Evolutionary conservation across 2,329 filamentous ascomycete species (phyloP).

Genomic region (Thermoascus crustaceus): DNA sequence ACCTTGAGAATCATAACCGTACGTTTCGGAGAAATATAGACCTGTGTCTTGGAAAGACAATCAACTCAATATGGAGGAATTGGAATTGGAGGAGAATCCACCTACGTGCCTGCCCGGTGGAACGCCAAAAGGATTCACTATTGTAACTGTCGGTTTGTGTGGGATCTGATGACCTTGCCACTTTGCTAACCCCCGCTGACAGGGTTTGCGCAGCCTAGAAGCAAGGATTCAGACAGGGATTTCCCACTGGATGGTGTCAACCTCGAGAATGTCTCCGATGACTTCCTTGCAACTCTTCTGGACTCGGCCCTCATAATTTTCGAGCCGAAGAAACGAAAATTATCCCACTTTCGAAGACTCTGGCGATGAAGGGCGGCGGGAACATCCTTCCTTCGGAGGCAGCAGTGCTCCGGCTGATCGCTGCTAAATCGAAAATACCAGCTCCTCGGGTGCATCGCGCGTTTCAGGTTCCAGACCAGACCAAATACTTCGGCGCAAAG

Average conservation of each 20-base stretch:
- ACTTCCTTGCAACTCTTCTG: background rate
- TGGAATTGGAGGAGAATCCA: too few relatives aligned
- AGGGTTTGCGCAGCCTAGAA: too few relatives aligned
- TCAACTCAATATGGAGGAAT: too few relatives aligned
- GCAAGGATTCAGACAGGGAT: background rate
- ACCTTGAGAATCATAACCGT: too few relatives aligned
- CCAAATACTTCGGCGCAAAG: slow-evolving; percentile 14
- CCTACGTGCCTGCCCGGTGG: too few relatives aligned
- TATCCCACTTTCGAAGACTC: slow-evolving; percentile 15
- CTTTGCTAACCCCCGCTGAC: too few relatives aligned
- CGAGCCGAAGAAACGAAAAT: slow-evolving; percentile 12
- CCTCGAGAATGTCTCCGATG: background rate
- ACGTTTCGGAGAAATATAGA: too few relatives aligned
- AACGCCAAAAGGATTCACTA: too few relatives aligned
- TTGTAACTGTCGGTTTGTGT: too few relatives aligned
- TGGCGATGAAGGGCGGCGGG: slow-evolving; percentile 17
- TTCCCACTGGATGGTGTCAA: background rate
- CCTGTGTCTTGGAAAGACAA: too few relatives aligned
- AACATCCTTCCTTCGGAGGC: slow-evolving; percentile 16
- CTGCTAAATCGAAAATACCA: slow-evolving; percentile 13
- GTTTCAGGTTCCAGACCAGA: slow-evolving; percentile 14
- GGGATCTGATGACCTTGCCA: too few relatives aligned
- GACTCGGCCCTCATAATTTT: slow-evolving; percentile 13
- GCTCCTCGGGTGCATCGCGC: slow-evolving; percentile 16
- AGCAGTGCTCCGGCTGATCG: slow-evolving; percentile 13